phyloP scores from a whole-genome alignment of 495 filamentous ascomycete genomes.

The Mytilinidion resinicola region DNA sequence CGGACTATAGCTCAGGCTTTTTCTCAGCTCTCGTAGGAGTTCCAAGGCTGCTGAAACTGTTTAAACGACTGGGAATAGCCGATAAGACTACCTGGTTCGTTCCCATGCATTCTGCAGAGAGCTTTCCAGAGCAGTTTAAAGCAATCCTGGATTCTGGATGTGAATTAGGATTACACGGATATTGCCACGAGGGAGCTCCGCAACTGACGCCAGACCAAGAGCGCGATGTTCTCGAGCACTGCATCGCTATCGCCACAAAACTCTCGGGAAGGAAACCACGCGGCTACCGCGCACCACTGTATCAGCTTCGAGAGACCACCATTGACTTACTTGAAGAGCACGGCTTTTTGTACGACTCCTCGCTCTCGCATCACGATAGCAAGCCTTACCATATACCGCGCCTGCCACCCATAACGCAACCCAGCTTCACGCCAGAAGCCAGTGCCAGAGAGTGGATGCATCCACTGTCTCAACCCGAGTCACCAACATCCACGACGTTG shows the following conservation, averaged over 20 bases:
- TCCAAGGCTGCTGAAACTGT: slow-evolving; percentile 51
- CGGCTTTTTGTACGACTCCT: slow-evolving; percentile 52
- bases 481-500: slow-evolving; percentile 34
- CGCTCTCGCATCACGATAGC: slow-evolving; percentile 50
- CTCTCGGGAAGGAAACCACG: slow-evolving; percentile 49
- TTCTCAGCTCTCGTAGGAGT: slow-evolving; percentile 57
- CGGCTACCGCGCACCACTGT: slow-evolving; percentile 55
- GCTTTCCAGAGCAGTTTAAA: slow-evolving; percentile 49
- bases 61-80: slow-evolving; percentile 48
- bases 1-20: slow-evolving; percentile 54
- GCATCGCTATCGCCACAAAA: slow-evolving; percentile 45
- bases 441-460: slow-evolving; percentile 51
- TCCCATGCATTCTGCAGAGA: slow-evolving; percentile 57
- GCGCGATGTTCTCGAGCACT: slow-evolving; percentile 48
- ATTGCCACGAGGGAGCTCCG: slow-evolving; percentile 52
- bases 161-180: slow-evolving; percentile 58
- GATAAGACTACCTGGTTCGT: slow-evolving; percentile 58
- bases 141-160: slow-evolving; percentile 49
- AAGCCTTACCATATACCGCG: slow-evolving; percentile 48
- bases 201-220: slow-evolving; percentile 55
- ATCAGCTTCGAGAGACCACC: slow-evolving; percentile 51
- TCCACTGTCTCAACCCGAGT: slow-evolving; percentile 37
- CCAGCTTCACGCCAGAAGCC: slow-evolving; percentile 46
- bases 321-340: slow-evolving; percentile 49
- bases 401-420: slow-evolving; percentile 43